Base-by-base conservation (phyloP, 2,329 filamentous ascomycete genomes). In the Fusarium sp. region DNA sequence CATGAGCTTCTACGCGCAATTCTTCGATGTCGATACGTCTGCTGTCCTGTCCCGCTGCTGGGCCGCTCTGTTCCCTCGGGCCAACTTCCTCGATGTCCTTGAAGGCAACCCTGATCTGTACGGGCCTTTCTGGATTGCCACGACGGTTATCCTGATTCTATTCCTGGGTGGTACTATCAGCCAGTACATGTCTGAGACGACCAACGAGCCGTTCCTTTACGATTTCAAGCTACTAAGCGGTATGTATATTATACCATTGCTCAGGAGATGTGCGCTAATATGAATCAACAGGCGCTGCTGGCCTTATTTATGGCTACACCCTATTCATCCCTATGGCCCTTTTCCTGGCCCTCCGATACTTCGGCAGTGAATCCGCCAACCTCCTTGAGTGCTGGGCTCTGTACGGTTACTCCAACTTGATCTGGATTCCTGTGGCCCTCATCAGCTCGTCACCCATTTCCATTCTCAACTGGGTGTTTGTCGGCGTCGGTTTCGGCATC, bases 81-180 rank as follows among this genome's bases (percentile, higher is more conserved):
- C 91, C 59, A 97, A 97, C 83, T 99, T 99, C 81, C 90, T 99
- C 67, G 96, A 99, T 77, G 93, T 98, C 35, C 87, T 99, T 27
- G 96, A 99, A 78, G 96, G 96, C 20, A 98, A 98, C 78, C 93
- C 96, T 2, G 96, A 99, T 76, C 83, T 99, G 33, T 99, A 99
- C 83, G 95, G 95, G 1, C 96, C 96, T 2, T 94, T 98, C 77
- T 99, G 96, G 96, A 98, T 99, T 81, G 96, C 96, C 11, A 98
- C 96, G 1, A 98, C 96, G 1, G 96, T 99, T 11, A 91, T 99
- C 14, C 87, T 99, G 67, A 98, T 99, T 62, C 82, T 99, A 32
- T 99, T 99, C 81, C 79, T 99, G 44, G 96, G 95, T 1, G 96
- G 96, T 14, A 98, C 96, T 0, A 97, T 99, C 69, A 96, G 91